Evolutionary conservation across 2,329 filamentous ascomycete genomes (phyloP).

Genomic region (Mycocentrospora acerina): DNA sequence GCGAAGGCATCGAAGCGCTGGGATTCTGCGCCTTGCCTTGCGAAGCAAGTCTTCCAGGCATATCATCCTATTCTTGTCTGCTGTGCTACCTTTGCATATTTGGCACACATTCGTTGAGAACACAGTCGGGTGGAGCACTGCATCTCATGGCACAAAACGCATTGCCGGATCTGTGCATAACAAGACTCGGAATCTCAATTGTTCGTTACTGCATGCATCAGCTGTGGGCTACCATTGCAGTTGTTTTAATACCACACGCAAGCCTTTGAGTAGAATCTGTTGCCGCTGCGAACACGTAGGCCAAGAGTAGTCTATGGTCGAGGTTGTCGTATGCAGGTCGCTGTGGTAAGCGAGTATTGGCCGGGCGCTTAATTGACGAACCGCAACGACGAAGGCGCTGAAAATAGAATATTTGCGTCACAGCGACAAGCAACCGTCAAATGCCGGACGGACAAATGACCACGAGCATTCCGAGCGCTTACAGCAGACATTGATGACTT

Average conservation of each 20-base stretch:
- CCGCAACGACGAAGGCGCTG: slow-evolving; percentile 27
- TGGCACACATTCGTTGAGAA: too few species aligned
- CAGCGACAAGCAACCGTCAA: slow-evolving; percentile 25
- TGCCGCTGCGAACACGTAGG: slow-evolving; percentile 29
- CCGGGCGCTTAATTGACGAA: slow-evolving; percentile 32
- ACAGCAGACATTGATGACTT: slow-evolving; percentile 30
- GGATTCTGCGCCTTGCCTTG: too few species aligned
- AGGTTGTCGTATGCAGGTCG: slow-evolving; percentile 22
- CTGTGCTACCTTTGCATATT: too few species aligned
- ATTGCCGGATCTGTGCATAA: too few species aligned
- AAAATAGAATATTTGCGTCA: slow-evolving; percentile 34
- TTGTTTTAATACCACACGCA: too few species aligned
- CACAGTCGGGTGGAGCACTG: too few species aligned
- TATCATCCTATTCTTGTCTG: too few species aligned
- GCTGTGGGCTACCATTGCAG: not conserved
- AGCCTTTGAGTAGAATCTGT: slow-evolving; percentile 11
- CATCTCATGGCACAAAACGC: too few species aligned
- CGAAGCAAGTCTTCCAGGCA: too few species aligned
- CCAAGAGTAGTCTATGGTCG: slow-evolving; percentile 34
- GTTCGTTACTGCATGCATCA: not conserved
- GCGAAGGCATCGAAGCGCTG: too few species aligned
- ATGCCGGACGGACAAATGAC: slow-evolving; percentile 26
- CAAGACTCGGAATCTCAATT: too few species aligned
- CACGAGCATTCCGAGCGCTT: slow-evolving; percentile 34
- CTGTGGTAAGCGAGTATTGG: slow-evolving; percentile 19